These are phyloP conservation scores for Fusarium proliferatum DNA, from an alignment of 2,329 filamentous ascomycete genomes.

Conservation along the genomic window DNA sequence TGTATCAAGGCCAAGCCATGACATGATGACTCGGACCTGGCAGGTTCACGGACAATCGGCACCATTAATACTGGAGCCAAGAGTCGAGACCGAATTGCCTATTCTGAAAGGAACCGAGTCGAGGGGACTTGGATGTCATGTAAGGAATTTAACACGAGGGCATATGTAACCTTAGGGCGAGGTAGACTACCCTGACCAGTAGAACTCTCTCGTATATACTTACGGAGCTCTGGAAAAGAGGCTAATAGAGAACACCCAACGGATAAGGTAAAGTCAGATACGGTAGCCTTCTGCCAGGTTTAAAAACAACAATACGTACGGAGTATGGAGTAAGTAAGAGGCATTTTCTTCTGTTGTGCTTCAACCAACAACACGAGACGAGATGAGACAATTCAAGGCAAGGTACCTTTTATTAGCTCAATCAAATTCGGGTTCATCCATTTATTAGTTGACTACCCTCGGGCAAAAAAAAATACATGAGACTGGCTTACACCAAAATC, in stretches of 20 bases:
- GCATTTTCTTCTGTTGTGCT: slow-evolving; percentile 8
- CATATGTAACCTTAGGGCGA: slow-evolving; percentile 21
- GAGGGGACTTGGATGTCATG: background rate
- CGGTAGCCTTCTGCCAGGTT: slow-evolving; percentile 4
- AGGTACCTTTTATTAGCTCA: slow-evolving; percentile 1
- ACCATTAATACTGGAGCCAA: slow-evolving; percentile 12
- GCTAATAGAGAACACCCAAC: slow-evolving; percentile 23
- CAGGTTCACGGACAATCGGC: slow-evolving; percentile 38
- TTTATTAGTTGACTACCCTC: background rate
- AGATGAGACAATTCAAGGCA: background rate
- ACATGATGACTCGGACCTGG: slow-evolving; percentile 22
- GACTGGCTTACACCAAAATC: no score
- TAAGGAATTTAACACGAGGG: slow-evolving; percentile 24
- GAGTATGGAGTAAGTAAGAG: background rate
- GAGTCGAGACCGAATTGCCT: slow-evolving; percentile 26
- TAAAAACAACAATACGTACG: slow-evolving; percentile 1
- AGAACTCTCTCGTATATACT: background rate
- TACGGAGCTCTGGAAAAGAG: slow-evolving; percentile 7
- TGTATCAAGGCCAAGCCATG: slow-evolving; percentile 4
- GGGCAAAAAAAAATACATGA: no score
- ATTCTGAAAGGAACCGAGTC: slow-evolving; percentile 17
- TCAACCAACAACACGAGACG: background rate
- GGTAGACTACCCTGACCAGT: background rate
- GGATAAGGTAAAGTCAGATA: background rate
- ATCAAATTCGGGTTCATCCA: background rate